Evolutionary conservation across 176 grass and related monocot species (phyloP).

Genomic region (Rhynchospora tenuis): DNA sequence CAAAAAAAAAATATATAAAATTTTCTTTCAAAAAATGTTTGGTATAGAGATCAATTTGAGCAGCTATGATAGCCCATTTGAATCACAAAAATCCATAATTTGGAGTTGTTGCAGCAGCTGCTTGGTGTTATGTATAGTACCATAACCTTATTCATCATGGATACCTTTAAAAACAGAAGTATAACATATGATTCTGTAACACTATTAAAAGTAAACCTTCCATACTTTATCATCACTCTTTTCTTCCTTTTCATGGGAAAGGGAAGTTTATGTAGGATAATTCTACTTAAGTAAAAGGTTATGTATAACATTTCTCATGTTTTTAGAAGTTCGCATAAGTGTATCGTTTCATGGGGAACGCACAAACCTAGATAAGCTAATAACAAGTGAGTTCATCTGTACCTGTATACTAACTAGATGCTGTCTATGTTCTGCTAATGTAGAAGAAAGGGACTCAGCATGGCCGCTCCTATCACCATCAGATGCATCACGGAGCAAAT

Average conservation of each 20-base stretch:
- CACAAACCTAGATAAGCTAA: background rate
- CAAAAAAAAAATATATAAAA: too few relatives aligned
- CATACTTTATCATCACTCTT: background rate
- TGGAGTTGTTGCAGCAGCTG: too few relatives aligned
- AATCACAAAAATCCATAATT: too few relatives aligned
- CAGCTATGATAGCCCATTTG: too few relatives aligned
- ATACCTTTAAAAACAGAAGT: background rate
- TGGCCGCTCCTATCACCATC: constrained; percentile 65
- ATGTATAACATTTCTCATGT: background rate
- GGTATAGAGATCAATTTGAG: too few relatives aligned
- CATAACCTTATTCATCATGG: background rate
- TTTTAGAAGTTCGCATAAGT: background rate
- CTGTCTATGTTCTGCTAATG: constrained; percentile 90
- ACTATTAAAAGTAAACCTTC: background rate
- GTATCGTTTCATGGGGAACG: background rate
- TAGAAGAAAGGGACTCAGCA: constrained; percentile 82
- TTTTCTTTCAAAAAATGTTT: too few relatives aligned
- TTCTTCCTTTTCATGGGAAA: background rate
- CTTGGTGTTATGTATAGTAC: too few relatives aligned
- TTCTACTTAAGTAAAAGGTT: background rate
- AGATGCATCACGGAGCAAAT: constrained; percentile 72
- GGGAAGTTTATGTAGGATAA: background rate
- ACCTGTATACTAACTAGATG: constrained; percentile 99
- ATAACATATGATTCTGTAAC: background rate
- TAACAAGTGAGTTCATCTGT: constrained; percentile 6